Evolutionary conservation across 345 rosid genomes (phyloP), one percentile per base, ranked within the genome.

Genomic region (Clarkia xantiana): DNA sequence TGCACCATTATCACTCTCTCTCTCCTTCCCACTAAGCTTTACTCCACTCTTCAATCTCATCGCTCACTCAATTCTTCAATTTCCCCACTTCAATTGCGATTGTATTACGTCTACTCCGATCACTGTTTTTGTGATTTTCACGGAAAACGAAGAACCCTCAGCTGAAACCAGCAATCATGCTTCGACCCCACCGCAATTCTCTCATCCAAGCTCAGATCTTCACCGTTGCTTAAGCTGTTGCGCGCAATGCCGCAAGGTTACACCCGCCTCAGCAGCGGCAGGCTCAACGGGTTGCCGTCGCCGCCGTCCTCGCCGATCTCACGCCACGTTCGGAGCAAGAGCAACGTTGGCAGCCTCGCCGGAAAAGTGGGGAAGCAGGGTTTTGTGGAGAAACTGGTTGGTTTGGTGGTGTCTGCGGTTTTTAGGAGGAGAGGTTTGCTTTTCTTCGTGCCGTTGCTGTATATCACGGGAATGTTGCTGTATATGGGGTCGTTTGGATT

Each of bases 241-340:
- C 12, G 42, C 53, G 3, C 38, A 7, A 49, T 43, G 63, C 56
- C 19, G 90, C 82, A 82, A 71, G 91, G 97, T 51, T 75, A 65
- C 65, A 90, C 88, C 77, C 97, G 94, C 57, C 86, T 90, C 6
- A 81, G 95, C 47, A 57, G 64, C 46, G 82, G 62, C 47, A 71
- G 82, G 18, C 64, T 82, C 10, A 47, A 71, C 34, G 45, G 44
- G 9, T 29, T 29, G 18, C 65, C 71, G 0, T 85, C 97, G 11
- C 97, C 95, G 25, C 94, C 94, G 6, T 76, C 94, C 9, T 90
- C 94, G 0, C 97, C 96, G 15, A 78, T 91, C 23, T 52, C 72
- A n/a, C 94, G 94, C 36, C 82, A 67, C 61, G 62, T 55, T 61
- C 77, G 87, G 19, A 58, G 56, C 42, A 75, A 71, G 73, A 53